Evolutionary conservation across 805 yeast species (phyloP).

Genomic region (Priceomyces medius): DNA sequence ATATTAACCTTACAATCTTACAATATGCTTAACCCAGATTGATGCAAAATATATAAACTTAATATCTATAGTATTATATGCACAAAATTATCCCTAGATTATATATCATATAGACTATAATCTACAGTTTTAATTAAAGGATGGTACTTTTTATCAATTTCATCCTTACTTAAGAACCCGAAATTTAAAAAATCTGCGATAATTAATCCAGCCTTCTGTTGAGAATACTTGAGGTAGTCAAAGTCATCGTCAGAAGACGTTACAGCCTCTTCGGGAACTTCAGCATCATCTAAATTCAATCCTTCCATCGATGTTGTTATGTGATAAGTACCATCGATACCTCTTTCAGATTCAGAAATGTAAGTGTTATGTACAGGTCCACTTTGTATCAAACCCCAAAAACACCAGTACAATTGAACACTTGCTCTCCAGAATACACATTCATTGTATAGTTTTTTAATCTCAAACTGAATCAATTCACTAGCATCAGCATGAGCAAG

Average conservation of each 20-base stretch:
- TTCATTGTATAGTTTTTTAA: constrained; percentile 60
- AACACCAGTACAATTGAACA: constrained; percentile 75
- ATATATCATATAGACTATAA: constrained; percentile 22
- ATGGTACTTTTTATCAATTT: constrained; percentile 23
- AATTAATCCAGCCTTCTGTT: constrained; percentile 69
- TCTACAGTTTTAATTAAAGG: constrained; percentile 42
- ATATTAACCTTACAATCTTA: background rate
- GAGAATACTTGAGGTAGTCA: constrained; percentile 72
- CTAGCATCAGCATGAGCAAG: constrained; percentile 15
- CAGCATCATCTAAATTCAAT: constrained; percentile 31
- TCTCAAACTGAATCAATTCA: constrained; percentile 38
- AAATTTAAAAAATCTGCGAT: constrained; percentile 72
- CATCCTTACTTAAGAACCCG: constrained; percentile 43
- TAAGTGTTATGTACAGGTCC: constrained; percentile 34
- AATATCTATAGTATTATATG: background rate
- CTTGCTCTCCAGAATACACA: constrained; percentile 77
- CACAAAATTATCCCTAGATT: background rate
- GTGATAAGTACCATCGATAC: constrained; percentile 41
- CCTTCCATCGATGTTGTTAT: constrained; percentile 57
- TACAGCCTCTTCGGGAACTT: constrained; percentile 29
- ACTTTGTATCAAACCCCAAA: constrained; percentile 90
- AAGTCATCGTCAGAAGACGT: constrained; percentile 59
- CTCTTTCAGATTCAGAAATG: constrained; percentile 23
- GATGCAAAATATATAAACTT: background rate
- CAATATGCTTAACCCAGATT: background rate